Evolutionary conservation across 1,139 yeast genomes (phyloP).

Genomic region (Taphrina betulina): DNA sequence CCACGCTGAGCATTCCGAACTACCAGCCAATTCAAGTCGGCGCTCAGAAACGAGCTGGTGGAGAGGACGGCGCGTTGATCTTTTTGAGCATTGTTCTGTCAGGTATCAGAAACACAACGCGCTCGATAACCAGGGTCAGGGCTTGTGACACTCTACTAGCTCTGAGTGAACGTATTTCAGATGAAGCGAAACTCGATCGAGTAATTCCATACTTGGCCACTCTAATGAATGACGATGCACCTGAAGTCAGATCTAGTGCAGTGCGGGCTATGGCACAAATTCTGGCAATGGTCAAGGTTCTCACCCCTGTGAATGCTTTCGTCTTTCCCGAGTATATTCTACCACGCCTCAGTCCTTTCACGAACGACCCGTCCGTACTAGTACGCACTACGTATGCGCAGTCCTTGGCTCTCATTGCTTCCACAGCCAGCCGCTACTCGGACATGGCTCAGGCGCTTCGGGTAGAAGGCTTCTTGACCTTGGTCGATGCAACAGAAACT

Average conservation of each 20-base stretch:
- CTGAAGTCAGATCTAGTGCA: slow-evolving; percentile 57
- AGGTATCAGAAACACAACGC: slow-evolving; percentile 61
- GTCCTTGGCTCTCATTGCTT: slow-evolving; percentile 68
- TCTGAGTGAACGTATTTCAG: slow-evolving; percentile 71
- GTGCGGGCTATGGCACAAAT: slow-evolving; percentile 52
- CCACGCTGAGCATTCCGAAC: slow-evolving; percentile 40
- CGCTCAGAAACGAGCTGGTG: slow-evolving; percentile 46
- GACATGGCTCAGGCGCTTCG: slow-evolving; percentile 63
- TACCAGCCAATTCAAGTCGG: slow-evolving; percentile 36
- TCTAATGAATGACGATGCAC: slow-evolving; percentile 55
- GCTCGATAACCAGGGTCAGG: slow-evolving; percentile 61
- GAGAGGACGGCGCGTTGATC: slow-evolving; percentile 55
- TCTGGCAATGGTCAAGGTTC: neutral
- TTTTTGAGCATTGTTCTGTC: slow-evolving; percentile 65
- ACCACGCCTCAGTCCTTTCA: slow-evolving; percentile 60
- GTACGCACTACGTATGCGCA: slow-evolving; percentile 69
- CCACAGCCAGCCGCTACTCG: slow-evolving; percentile 61
- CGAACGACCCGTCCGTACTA: slow-evolving; percentile 47
- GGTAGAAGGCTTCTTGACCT: slow-evolving; percentile 46
- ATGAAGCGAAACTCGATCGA: slow-evolving; percentile 81
- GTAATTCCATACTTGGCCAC: slow-evolving; percentile 74
- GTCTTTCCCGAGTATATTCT: slow-evolving; percentile 42
- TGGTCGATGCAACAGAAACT: slow-evolving; percentile 44
- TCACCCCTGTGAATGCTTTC: slow-evolving; percentile 24
- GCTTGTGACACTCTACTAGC: slow-evolving; percentile 78